A percentile compares a stretch with the other conserved stretches of the same genome.
Conservation (phyloP, 1,284 basidiomycete genomes). For the Phellinidium pouzarii region DNA sequence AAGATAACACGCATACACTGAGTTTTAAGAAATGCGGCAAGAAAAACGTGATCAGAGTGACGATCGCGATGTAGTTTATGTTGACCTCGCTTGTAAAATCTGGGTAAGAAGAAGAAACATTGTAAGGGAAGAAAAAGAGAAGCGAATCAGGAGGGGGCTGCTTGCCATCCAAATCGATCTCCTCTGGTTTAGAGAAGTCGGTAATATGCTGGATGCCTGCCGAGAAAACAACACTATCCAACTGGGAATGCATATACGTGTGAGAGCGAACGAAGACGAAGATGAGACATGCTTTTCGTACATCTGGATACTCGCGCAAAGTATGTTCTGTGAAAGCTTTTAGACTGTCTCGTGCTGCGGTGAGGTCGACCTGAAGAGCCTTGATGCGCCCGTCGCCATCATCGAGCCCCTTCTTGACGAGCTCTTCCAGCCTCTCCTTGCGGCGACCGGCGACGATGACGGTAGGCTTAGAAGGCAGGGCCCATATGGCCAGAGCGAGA, state of each 20-base stretch:
- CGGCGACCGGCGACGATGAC: constrained; percentile 53
- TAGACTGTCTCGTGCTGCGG: constrained; percentile 32
- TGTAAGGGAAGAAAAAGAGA: not conserved
- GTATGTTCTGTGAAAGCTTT: constrained; percentile 36
- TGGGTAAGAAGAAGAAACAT: constrained; percentile 23
- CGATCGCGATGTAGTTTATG: constrained; percentile 51
- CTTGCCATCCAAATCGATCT: constrained; percentile 42
- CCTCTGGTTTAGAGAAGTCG: constrained; percentile 42
- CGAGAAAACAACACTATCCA: constrained; percentile 43
- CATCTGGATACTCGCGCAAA: constrained; percentile 41
- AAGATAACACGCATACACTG: constrained; percentile 31
- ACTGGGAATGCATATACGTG: constrained; percentile 35
- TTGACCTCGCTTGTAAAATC: constrained; percentile 44
- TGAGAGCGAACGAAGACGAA: not conserved
- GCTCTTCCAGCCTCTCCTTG: constrained; percentile 43
- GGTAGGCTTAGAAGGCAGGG: constrained; percentile 42
- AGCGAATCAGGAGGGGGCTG: not conserved
- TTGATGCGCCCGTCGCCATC: constrained; percentile 30
- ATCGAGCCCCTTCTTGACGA: constrained; percentile 28
- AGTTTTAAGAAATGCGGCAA: constrained; percentile 52
- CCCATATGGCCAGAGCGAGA: constrained; percentile 47
- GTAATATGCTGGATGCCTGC: constrained; percentile 51
- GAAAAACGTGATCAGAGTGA: constrained; percentile 43
- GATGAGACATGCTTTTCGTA: constrained; percentile 24
- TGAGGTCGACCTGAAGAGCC: constrained; percentile 39